These are phyloP conservation scores for Hyphodiscus sp. DNA, from an alignment of 2,329 filamentous ascomycete genomes.

Conservation along the genomic window DNA sequence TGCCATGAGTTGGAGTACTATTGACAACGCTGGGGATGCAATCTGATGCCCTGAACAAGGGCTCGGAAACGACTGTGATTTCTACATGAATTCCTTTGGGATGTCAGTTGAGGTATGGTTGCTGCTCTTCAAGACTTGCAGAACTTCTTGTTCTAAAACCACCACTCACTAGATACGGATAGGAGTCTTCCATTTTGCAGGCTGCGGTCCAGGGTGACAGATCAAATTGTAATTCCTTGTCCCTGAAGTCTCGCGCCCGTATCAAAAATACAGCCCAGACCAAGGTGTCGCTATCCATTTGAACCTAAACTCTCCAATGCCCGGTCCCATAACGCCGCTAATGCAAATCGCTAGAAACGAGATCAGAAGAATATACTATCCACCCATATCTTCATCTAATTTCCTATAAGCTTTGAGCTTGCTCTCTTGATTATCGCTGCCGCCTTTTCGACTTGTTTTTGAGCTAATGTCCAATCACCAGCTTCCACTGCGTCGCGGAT, in stretches of 20 bases:
- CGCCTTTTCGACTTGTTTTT: constrained; percentile 63
- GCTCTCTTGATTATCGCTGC: constrained; percentile 61
- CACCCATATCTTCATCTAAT: constrained; percentile 3
- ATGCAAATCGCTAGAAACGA: not conserved
- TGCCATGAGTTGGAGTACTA: too few species aligned
- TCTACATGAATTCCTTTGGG: too few species aligned
- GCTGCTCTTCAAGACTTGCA: too few species aligned
- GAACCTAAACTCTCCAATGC: not conserved
- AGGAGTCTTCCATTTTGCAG: too few species aligned
- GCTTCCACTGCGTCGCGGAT: constrained; percentile 73
- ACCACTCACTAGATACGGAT: too few species aligned
- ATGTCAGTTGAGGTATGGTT: too few species aligned
- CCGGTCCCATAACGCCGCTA: not conserved
- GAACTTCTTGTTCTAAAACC: too few species aligned
- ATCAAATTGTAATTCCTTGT: not conserved
- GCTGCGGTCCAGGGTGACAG: too few species aligned
- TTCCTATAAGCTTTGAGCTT: constrained; percentile 27
- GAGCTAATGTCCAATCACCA: constrained; percentile 63
- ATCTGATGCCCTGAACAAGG: too few species aligned
- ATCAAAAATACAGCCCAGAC: not conserved
- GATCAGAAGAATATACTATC: not conserved
- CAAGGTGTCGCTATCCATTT: not conserved
- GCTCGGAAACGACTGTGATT: too few species aligned
- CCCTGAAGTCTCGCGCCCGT: not conserved
- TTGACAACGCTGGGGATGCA: too few species aligned